A percentile compares a stretch with the other conserved stretches of the same genome.
Evolutionary conservation across 225 moss, liverwort and hornwort species (phyloP).

Genomic region (Anthoceros angustus): DNA sequence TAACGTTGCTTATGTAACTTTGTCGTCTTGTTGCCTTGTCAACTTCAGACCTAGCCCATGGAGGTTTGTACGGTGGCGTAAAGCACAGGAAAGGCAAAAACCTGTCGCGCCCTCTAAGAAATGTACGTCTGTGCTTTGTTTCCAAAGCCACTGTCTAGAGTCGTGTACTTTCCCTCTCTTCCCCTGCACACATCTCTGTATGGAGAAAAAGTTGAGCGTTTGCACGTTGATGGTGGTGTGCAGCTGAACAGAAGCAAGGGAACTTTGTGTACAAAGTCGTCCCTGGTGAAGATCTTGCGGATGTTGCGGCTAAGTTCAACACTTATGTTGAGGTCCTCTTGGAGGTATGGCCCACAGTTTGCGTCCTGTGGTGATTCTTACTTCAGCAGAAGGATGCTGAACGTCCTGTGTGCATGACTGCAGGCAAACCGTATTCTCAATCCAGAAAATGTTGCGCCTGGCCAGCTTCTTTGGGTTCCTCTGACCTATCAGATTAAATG

Average conservation of each 20-base stretch:
- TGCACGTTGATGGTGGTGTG: no score
- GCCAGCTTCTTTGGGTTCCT: conserved; percentile 60
- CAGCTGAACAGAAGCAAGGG: conserved; percentile 35
- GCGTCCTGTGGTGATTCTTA: not conserved
- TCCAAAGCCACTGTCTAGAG: not conserved
- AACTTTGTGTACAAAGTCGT: conserved; percentile 38
- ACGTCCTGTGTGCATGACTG: conserved; percentile 6
- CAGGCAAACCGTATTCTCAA: conserved; percentile 50
- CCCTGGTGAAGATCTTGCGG: conserved; percentile 39
- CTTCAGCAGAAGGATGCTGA: not conserved
- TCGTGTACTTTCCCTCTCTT: no score
- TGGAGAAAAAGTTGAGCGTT: no score
- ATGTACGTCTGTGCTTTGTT: not conserved
- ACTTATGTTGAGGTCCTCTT: conserved; percentile 39
- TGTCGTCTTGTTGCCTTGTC: not conserved
- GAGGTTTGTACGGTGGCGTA: not conserved
- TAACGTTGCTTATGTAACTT: no score
- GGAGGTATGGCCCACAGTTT: conserved; percentile 26
- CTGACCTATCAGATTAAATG: conserved; percentile 45
- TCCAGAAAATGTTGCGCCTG: conserved; percentile 22
- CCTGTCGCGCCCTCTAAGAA: not conserved
- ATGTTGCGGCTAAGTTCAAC: conserved; percentile 27
- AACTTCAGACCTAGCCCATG: not conserved
- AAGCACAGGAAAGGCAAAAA: conserved; percentile 4
- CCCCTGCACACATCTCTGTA: no score